Percentiles rank a stretch among this genome's conserved stretches.
phyloP scores from a whole-genome alignment of 2,329 filamentous ascomycete species.

The Cercospora sp. region DNA sequence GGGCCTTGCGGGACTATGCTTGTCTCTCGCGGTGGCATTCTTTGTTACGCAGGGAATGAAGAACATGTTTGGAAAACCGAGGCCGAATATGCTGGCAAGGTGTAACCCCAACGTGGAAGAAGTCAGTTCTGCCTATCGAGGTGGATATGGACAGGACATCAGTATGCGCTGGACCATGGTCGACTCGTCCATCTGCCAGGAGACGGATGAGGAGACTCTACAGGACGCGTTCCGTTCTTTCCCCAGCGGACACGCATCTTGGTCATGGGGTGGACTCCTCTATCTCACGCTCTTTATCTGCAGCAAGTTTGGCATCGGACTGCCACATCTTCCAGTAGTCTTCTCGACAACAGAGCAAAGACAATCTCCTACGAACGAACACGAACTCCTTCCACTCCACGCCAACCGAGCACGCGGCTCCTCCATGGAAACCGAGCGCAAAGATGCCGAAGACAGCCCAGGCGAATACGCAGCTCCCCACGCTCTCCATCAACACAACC shows the following conservation, averaged over 20 bases:
- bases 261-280: conserved; percentile 74
- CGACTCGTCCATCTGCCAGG: conserved; percentile 71
- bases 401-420: conserved; percentile 22
- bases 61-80: conserved; percentile 65
- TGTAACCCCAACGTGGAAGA: conserved; percentile 74
- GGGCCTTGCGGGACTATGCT: conserved; percentile 77
- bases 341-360: conserved; percentile 35
- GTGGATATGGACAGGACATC: conserved; percentile 57
- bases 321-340: conserved; percentile 64
- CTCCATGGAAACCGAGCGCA: conserved; percentile 20
- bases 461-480: conserved; percentile 2
- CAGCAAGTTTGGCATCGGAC: conserved; percentile 73
- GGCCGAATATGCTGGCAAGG: conserved; percentile 65
- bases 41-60: conserved; percentile 86
- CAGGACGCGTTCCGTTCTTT: conserved; percentile 85
- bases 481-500: neutral
- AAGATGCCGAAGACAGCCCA: conserved; percentile 10
- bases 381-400: conserved; percentile 34
- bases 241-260: conserved; percentile 73
- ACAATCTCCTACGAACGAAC: conserved; percentile 17
- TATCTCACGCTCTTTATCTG: conserved; percentile 87
- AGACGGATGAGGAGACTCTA: conserved; percentile 60
- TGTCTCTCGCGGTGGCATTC: conserved; percentile 71
- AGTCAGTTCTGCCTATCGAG: conserved; percentile 60
- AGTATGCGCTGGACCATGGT: conserved; percentile 67